These are phyloP conservation scores for Fusarium sp. DNA, from an alignment of 2,329 filamentous ascomycete genomes.

Conservation along the genomic window DNA sequence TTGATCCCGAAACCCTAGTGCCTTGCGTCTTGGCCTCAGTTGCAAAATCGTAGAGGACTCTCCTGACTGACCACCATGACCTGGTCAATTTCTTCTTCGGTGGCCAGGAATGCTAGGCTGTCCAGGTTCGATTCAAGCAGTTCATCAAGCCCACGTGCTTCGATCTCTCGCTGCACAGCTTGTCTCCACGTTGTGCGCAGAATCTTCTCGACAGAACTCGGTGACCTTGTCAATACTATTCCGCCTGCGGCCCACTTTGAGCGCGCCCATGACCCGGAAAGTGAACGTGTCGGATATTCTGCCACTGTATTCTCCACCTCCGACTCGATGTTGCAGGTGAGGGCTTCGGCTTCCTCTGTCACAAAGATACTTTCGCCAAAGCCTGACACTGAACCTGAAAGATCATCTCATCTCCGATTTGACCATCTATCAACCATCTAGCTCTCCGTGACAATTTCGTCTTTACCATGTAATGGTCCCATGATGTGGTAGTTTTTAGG, in stretches of 20 bases:
- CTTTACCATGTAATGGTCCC: neutral
- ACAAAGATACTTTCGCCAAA: conserved; percentile 30
- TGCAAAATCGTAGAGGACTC: neutral
- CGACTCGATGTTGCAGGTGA: conserved; percentile 11
- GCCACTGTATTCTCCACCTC: neutral
- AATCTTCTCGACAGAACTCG: neutral
- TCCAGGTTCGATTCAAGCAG: neutral
- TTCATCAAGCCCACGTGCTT: neutral
- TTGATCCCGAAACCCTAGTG: conserved; percentile 17
- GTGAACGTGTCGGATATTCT: neutral
- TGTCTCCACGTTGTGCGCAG: conserved; percentile 18
- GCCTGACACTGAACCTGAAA: conserved; percentile 11
- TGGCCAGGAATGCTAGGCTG: neutral
- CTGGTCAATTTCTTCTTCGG: conserved; percentile 13
- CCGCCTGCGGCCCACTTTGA: neutral
- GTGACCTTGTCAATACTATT: neutral
- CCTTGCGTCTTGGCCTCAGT: conserved; percentile 8
- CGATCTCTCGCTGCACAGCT: conserved; percentile 16
- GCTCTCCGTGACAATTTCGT: neutral
- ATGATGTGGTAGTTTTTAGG: neutral
- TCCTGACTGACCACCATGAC: conserved; percentile 16
- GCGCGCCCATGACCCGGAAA: conserved; percentile 14
- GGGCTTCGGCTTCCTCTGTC: conserved; percentile 5
- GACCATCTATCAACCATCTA: neutral
- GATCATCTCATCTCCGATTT: neutral